These are phyloP conservation scores for Phytopythium ostracodes DNA, from an alignment of 352 stramenopile species.

Conservation along the genomic window DNA sequence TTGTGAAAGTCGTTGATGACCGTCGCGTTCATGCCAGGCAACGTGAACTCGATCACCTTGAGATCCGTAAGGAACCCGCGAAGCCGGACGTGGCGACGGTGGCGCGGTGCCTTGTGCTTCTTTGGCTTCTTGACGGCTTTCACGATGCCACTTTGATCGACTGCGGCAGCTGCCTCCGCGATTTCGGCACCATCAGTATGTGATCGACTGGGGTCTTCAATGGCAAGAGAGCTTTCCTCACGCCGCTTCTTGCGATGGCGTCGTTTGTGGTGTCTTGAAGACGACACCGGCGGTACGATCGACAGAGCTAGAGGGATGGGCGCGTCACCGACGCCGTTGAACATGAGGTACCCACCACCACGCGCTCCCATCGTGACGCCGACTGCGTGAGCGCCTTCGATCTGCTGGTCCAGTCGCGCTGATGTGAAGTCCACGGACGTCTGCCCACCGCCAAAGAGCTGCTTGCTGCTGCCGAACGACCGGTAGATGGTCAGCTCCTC, in stretches of 20 bases:
- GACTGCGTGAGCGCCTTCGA: conserved; percentile 35
- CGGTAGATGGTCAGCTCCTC: conserved; percentile 83
- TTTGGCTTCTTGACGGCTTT: conserved; percentile 9
- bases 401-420: conserved; percentile 22
- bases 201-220: not conserved
- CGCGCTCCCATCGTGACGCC: conserved; percentile 35
- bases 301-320: conserved; percentile 75
- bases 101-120: conserved; percentile 20
- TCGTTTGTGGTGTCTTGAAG: conserved; percentile 4
- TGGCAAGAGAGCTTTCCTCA: not conserved
- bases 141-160: not conserved
- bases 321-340: conserved; percentile 79
- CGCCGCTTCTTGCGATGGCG: conserved; percentile 7
- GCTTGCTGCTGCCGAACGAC: conserved; percentile 64
- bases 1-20: conserved; percentile 88
- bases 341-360: conserved; percentile 83
- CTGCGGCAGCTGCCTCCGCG: conserved; percentile 7
- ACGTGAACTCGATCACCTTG: conserved; percentile 72
- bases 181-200: not conserved
- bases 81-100: conserved; percentile 9
- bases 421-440: conserved; percentile 43
- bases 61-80: conserved; percentile 51
- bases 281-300: conserved; percentile 29
- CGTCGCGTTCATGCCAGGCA: conserved; percentile 75
- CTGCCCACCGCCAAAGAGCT: conserved; percentile 23